Conservation (phyloP, 345 rosid genomes). For the Isatis tinctoria region DNA sequence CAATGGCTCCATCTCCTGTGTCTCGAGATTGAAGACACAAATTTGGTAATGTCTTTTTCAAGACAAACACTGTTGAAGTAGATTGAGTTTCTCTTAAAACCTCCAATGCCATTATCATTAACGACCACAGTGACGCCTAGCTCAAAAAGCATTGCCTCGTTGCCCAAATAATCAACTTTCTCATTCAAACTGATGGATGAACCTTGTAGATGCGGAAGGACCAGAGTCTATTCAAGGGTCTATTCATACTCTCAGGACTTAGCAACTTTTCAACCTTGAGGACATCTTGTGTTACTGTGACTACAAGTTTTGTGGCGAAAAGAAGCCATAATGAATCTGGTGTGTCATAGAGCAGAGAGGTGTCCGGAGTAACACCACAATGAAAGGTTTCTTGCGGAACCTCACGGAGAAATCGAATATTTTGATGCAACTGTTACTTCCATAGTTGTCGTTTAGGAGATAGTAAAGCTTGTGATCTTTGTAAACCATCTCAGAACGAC, state of each 20-base stretch:
- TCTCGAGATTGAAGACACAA: background rate
- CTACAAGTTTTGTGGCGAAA: background rate
- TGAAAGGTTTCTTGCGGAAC: background rate
- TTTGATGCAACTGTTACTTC: background rate
- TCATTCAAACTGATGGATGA: background rate
- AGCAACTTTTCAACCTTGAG: background rate
- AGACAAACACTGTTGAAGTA: background rate
- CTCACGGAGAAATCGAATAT: background rate
- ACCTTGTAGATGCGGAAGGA: background rate
- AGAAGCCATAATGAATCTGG: too few relatives aligned
- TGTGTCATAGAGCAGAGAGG: too few relatives aligned
- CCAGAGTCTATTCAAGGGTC: background rate
- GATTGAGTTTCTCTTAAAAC: too few relatives aligned
- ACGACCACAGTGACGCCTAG: background rate
- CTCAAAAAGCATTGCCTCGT: background rate
- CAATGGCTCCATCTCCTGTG: background rate
- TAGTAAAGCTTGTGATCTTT: background rate
- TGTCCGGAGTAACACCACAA: background rate
- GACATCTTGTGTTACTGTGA: background rate
- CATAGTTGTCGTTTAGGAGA: background rate
- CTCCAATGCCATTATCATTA: background rate
- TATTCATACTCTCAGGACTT: too few relatives aligned
- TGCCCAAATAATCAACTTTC: background rate
- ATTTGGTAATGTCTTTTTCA: background rate
- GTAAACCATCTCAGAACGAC: background rate